A percentile compares a stretch with the other conserved stretches of the same genome.
These are phyloP conservation scores for Fraxinus pennsylvanica DNA, from an alignment of 257 asterid species.

Conservation along the genomic window DNA sequence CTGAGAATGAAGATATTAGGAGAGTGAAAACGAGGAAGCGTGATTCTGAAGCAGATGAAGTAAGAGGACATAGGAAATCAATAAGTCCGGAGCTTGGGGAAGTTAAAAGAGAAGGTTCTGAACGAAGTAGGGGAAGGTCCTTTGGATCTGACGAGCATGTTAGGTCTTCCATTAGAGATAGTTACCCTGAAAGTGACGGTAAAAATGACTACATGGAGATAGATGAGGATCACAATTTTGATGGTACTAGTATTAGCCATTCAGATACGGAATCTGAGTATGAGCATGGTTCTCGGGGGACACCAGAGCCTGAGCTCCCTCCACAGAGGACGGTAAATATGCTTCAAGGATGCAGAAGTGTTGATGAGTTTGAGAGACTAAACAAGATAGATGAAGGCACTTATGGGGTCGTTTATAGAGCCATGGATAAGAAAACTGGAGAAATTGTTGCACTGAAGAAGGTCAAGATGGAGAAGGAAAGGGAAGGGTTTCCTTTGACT, in stretches of 20 bases:
- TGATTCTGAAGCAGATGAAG: slow-evolving; percentile 47
- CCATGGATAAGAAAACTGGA: slow-evolving; percentile 78
- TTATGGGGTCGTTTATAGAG: slow-evolving; percentile 83
- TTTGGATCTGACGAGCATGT: slow-evolving; percentile 59
- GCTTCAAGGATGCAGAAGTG: slow-evolving; percentile 94
- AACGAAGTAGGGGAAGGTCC: slow-evolving; percentile 54
- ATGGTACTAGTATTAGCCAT: slow-evolving; percentile 43
- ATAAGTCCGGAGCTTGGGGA: slow-evolving; percentile 60
- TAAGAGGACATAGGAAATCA: slow-evolving; percentile 47
- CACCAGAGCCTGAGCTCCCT: slow-evolving; percentile 50
- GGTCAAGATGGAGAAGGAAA: slow-evolving; percentile 87
- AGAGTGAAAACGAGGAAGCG: slow-evolving; percentile 36
- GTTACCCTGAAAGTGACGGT: slow-evolving; percentile 42
- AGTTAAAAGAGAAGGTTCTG: slow-evolving; percentile 56
- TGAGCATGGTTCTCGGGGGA: slow-evolving; percentile 42
- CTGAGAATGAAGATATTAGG: slow-evolving; percentile 47
- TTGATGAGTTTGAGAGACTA: slow-evolving; percentile 78
- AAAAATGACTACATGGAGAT: slow-evolving; percentile 49
- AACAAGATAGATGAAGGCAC: slow-evolving; percentile 93
- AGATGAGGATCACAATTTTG: slow-evolving; percentile 40
- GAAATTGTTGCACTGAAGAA: slow-evolving; percentile 90
- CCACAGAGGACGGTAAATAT: slow-evolving; percentile 69
- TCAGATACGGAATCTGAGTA: slow-evolving; percentile 59
- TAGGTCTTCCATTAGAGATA: slow-evolving; percentile 73
- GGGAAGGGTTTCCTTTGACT: slow-evolving; percentile 89